Evolutionary conservation across 768 basidiomycete species (phyloP).

Genomic region (Tricholoma matsutake): DNA sequence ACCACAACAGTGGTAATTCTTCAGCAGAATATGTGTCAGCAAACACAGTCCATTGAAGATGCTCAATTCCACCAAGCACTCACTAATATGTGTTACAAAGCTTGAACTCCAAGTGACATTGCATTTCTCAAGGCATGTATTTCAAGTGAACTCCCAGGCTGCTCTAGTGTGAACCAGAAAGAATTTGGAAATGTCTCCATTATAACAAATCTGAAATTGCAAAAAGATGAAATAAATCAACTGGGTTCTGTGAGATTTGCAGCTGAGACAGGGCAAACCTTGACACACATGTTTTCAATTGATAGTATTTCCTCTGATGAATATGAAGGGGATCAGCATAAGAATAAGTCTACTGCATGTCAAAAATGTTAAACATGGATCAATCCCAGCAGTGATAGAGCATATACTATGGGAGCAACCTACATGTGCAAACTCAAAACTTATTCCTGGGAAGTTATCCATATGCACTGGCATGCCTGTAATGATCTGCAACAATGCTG

Average conservation of each 20-base stretch:
- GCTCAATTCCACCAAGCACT: conserved; percentile 24
- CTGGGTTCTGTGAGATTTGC: conserved; percentile 30
- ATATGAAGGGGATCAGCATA: neutral
- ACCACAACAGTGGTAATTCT: conserved; percentile 24
- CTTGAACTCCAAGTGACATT: conserved; percentile 33
- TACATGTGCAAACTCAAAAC: too few species aligned
- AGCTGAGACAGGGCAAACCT: conserved; percentile 22
- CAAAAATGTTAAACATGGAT: too few species aligned
- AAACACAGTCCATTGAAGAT: conserved; percentile 18
- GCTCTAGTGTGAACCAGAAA: conserved; percentile 8
- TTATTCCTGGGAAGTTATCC: too few species aligned
- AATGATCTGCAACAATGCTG: too few species aligned
- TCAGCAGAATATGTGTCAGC: conserved; percentile 34
- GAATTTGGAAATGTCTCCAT: conserved; percentile 33
- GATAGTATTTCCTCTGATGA: conserved; percentile 12
- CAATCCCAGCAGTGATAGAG: too few species aligned
- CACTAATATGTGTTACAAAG: conserved; percentile 39
- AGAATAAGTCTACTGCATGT: too few species aligned
- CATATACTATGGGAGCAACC: too few species aligned
- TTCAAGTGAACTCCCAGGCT: too few species aligned
- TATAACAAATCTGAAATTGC: conserved; percentile 35
- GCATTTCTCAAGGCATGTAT: conserved; percentile 25
- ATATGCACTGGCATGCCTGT: too few species aligned
- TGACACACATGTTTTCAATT: conserved; percentile 24
- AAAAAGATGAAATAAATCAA: conserved; percentile 36